These are phyloP conservation scores for Naematelia aurantialba DNA, from an alignment of 768 basidiomycete species.

Conservation along the genomic window DNA sequence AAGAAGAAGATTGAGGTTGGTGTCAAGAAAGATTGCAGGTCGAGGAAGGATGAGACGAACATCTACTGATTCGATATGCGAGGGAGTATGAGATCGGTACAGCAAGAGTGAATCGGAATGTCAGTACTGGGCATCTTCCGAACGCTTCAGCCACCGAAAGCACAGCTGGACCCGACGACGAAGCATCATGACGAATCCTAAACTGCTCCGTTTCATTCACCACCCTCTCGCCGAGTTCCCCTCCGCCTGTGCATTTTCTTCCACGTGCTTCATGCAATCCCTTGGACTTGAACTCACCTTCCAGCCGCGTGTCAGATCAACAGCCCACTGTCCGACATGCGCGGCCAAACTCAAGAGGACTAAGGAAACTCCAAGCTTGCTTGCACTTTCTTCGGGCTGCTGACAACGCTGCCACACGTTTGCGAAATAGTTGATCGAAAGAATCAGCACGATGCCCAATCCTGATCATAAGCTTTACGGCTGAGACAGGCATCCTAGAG, in stretches of 20 bases:
- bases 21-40: constrained; percentile 15
- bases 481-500: too few species aligned
- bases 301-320: constrained; percentile 28
- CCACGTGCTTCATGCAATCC: too few species aligned
- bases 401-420: constrained; percentile 5
- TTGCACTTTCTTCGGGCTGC: constrained; percentile 10
- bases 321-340: constrained; percentile 21
- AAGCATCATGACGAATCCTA: too few species aligned
- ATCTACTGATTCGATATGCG: constrained; percentile 17
- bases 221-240: too few species aligned
- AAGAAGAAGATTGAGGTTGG: constrained; percentile 25
- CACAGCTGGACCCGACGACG: too few species aligned
- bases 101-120: background rate
- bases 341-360: constrained; percentile 17
- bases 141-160: too few species aligned
- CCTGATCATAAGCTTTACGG: constrained; percentile 17
- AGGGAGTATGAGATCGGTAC: background rate
- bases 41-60: constrained; percentile 27
- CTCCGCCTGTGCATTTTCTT: too few species aligned
- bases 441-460: constrained; percentile 34
- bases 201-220: too few species aligned
- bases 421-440: constrained; percentile 26
- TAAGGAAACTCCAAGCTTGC: constrained; percentile 17
- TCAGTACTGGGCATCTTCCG: too few species aligned
- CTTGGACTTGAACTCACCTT: constrained; percentile 12